phyloP scores from a whole-genome alignment of 2,329 filamentous ascomycete genomes.

The Onygenales sp. region DNA sequence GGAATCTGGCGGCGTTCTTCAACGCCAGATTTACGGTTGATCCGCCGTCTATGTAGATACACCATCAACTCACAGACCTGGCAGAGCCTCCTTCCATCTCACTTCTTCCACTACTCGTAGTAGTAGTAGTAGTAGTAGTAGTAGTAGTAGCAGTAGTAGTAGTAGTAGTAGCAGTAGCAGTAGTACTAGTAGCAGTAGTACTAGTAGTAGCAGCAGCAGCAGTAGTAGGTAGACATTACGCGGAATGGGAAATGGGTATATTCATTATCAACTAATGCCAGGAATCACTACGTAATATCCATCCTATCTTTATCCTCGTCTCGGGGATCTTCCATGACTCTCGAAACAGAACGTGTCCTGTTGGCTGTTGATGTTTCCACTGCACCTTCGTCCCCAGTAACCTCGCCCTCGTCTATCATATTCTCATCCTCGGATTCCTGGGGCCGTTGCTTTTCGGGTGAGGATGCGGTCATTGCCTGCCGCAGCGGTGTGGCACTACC shows the following conservation, averaged over 20 bases:
- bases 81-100: no score
- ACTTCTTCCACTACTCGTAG: no score
- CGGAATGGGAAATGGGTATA: neutral
- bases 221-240: neutral
- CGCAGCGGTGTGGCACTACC: constrained; percentile 29
- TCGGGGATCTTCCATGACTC: constrained; percentile 34
- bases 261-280: neutral
- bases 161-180: no score
- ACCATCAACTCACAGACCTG: no score
- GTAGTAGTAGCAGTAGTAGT: no score
- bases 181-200: no score
- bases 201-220: no score
- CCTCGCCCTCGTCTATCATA: constrained; percentile 46
- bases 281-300: constrained; percentile 46
- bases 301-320: constrained; percentile 51
- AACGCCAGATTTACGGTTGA: no score
- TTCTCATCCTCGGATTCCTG: constrained; percentile 47
- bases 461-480: constrained; percentile 20
- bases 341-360: constrained; percentile 10
- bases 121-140: no score
- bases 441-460: constrained; percentile 22
- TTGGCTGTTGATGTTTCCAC: constrained; percentile 11
- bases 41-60: no score
- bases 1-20: no score
- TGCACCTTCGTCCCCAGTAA: constrained; percentile 25